Conservation (phyloP, 306 rosid species). For the Gillenia trifoliata region DNA sequence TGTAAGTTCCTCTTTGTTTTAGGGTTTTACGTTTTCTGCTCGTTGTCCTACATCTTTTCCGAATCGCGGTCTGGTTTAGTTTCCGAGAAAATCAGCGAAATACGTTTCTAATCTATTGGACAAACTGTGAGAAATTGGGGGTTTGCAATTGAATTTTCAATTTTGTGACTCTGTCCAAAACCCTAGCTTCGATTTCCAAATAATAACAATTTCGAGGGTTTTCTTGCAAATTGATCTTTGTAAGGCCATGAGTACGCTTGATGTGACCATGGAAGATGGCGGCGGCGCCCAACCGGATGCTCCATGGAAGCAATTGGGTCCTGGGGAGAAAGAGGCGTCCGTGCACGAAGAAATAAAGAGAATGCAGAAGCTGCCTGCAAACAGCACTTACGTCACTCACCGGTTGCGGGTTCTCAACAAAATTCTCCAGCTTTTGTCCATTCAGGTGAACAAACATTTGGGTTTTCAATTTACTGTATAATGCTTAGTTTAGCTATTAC, state of each 20-base stretch:
- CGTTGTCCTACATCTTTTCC: neutral
- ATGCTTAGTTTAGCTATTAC: neutral
- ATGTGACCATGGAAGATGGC: conserved; percentile 37
- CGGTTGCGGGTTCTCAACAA: conserved; percentile 78
- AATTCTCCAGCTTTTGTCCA: conserved; percentile 63
- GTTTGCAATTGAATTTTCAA: neutral
- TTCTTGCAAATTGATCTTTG: conserved; percentile 4
- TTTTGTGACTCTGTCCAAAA: neutral
- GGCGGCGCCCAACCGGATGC: conserved; percentile 28
- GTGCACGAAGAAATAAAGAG: conserved; percentile 57
- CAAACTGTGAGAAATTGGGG: neutral
- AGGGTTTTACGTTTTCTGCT: neutral
- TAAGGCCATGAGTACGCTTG: conserved; percentile 22
- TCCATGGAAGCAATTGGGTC: conserved; percentile 35
- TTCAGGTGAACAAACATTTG: conserved; percentile 45
- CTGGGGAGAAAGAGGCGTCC: conserved; percentile 47
- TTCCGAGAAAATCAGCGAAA: neutral
- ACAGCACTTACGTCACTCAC: conserved; percentile 60
- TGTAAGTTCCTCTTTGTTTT: neutral
- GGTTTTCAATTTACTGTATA: neutral
- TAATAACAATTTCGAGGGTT: neutral
- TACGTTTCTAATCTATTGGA: neutral
- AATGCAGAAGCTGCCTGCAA: conserved; percentile 54
- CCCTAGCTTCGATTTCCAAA: neutral
- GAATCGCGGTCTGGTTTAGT: neutral